Evolutionary conservation across 108 stramenopile species (phyloP).

Genomic region (Pseudonitzschia pungens): DNA sequence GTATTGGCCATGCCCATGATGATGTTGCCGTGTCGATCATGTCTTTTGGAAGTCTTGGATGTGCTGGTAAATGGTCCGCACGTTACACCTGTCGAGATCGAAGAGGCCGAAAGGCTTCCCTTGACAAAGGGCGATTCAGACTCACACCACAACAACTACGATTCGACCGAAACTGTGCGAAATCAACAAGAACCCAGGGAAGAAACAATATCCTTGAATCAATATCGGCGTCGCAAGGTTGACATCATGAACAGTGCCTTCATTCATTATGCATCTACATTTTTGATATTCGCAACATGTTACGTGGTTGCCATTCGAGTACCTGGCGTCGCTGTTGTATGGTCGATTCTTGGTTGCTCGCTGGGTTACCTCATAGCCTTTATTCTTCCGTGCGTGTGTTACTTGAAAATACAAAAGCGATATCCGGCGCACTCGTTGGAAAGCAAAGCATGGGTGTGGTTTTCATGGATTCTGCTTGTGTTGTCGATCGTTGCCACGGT

Average conservation of each 20-base stretch:
- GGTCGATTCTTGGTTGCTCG: conserved; percentile 70
- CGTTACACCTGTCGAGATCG: conserved; percentile 13
- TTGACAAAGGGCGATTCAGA: conserved; percentile 3
- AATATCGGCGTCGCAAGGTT: background rate
- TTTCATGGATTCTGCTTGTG: conserved; percentile 37
- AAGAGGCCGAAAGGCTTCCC: conserved; percentile 18
- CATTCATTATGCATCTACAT: conserved; percentile 51
- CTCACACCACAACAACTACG: background rate
- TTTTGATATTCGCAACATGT: conserved; percentile 48
- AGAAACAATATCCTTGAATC: background rate
- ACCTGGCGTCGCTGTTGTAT: conserved; percentile 75
- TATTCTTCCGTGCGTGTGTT: conserved; percentile 60
- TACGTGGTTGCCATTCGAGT: conserved; percentile 59
- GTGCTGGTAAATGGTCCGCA: conserved; percentile 25
- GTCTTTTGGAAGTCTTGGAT: conserved; percentile 36
- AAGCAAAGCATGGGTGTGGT: conserved; percentile 25
- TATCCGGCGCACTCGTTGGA: conserved; percentile 1
- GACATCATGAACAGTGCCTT: conserved; percentile 30
- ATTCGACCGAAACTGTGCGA: background rate
- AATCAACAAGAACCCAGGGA: background rate
- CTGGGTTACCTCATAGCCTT: conserved; percentile 78
- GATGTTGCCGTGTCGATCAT: conserved; percentile 70
- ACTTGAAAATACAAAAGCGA: conserved; percentile 38
- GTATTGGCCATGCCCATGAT: conserved; percentile 67
- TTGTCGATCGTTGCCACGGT: conserved; percentile 20